Evolutionary conservation across 371 early-diverging fungal species (phyloP), one percentile per base, ranked within the genome.

Genomic region (Zopfochytrium polystomum): DNA sequence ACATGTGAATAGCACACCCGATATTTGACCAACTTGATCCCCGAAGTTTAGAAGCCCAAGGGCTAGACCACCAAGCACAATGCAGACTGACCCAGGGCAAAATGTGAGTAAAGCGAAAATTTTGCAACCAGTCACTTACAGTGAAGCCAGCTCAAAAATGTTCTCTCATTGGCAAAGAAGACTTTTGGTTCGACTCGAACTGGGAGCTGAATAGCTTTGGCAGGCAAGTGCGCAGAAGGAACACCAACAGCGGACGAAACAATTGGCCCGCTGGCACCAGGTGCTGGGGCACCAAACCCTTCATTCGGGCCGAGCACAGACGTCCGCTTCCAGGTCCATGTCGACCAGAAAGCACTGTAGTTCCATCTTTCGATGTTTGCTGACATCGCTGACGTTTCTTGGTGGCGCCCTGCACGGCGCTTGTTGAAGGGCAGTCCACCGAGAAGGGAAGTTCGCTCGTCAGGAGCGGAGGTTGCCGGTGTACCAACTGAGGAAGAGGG

Each of bases 131-230:
- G 30, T 54, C 1, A 59, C 66, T 68, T 58, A 71, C 75, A 78
- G 26, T 84, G 81, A 51, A 86, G 63, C 78, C 85, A 85, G n/a
- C 95, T 87, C 50, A 99, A 81, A 72, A 99, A 99, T 1, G 99
- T 99, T 52, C 99, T 85, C 77, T 99, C 99, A 69, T 99, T 99
- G 58, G 99, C 99, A 81, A 99, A 99, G 76, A 90, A 99, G 11
- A 98, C 98, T 77, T 99, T 99, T 52, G 99, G 99, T 65, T 99
- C 99, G 2, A 99, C 90, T 22, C 98, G 87, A 11, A 92, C 86
- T 0, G 94, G 89, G 0, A 93, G 80, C 0, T 84, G 83, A 27
- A 93, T 87, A 18, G 73, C 52, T 45, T 75, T 78, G 20, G 55
- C 38, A 38, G 38, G 38, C 11, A 9, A n/a, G 38, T 38, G 38